Percentiles rank a stretch among this genome's conserved stretches.
phyloP scores from a whole-genome alignment of 495 filamentous ascomycete species.

The Penicillium paxilli region DNA sequence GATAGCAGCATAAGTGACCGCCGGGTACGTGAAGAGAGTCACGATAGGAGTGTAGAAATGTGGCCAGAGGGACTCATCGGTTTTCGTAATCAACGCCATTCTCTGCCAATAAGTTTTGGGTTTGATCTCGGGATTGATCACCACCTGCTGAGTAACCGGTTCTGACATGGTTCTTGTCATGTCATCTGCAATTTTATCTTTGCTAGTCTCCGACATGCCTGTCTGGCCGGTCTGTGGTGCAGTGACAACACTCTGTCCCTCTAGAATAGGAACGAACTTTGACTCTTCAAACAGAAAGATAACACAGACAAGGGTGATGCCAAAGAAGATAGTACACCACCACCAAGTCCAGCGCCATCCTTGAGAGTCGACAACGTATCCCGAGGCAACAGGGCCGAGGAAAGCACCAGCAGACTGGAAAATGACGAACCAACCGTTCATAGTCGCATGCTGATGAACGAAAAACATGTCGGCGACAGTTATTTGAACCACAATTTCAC shows the following conservation, averaged over 20 bases:
- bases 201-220: not conserved
- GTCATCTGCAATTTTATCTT: not conserved
- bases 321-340: conserved; percentile 50
- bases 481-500: conserved; percentile 46
- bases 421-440: conserved; percentile 43
- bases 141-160: not conserved
- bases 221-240: not conserved
- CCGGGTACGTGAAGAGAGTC: conserved; percentile 27
- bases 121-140: conserved; percentile 8
- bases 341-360: conserved; percentile 56
- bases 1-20: conserved; percentile 37
- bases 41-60: conserved; percentile 28
- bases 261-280: conserved; percentile 27
- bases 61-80: conserved; percentile 21
- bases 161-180: not conserved
- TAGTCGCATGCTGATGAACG: conserved; percentile 43
- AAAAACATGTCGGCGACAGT: conserved; percentile 51
- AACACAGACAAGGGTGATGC: conserved; percentile 32
- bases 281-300: conserved; percentile 47
- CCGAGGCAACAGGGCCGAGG: conserved; percentile 44
- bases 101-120: conserved; percentile 25
- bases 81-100: conserved; percentile 26
- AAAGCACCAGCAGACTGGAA: conserved; percentile 30
- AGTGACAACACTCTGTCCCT: not conserved
- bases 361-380: conserved; percentile 42